Evolutionary conservation across 2,329 filamentous ascomycete genomes (phyloP), one percentile per base, ranked within the genome.

Genomic region (Penicillium thymicola): DNA sequence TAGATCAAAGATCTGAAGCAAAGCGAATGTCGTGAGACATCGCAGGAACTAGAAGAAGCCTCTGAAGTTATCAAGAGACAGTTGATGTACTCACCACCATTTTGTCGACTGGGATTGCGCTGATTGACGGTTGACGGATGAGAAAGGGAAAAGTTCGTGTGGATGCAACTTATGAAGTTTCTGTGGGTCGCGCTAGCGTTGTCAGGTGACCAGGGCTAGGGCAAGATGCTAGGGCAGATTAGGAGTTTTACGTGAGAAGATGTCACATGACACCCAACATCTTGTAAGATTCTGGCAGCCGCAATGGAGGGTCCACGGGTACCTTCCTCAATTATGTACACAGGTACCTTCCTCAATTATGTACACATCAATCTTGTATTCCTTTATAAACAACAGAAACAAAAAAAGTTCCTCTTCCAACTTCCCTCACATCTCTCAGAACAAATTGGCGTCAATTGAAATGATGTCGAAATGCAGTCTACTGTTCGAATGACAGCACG

Each of bases 61-160:
- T 63, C 52, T 51, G 59, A 65, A 53, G 64, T 63, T 47, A 55
- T 59, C 62, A 28, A 65, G 73, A 71, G 76, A 77, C 70, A 75
- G 68, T 41, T 79, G 66, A 76, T 65, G 65, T 78, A 79, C 84
- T 86, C 85, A 87, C 84, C 83, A 86, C 86, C 61, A 63, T 76
- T 74, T 79, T 76, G 78, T 78, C 78, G 76, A 78, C 75, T 76
- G 77, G 74, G 75, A 77, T 79, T 75, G 73, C 72, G 76, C 73
- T 78, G 75, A 70, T 73, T 72, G 74, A 73, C 76, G 75, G 75
- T 73, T 75, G 74, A 72, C 74, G 70, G 59, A 65, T 65, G 64
- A 66, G 60, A 67, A 69, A 51, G 62, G 61, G 60, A 69, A 66
- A 60, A 56, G 60, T 40, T 50, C 56, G 59, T 50, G 66, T 60